A percentile compares a stretch with the other conserved stretches of the same genome.
Evolutionary conservation across 805 yeast species (phyloP).

Genomic region (Candida maesae): DNA sequence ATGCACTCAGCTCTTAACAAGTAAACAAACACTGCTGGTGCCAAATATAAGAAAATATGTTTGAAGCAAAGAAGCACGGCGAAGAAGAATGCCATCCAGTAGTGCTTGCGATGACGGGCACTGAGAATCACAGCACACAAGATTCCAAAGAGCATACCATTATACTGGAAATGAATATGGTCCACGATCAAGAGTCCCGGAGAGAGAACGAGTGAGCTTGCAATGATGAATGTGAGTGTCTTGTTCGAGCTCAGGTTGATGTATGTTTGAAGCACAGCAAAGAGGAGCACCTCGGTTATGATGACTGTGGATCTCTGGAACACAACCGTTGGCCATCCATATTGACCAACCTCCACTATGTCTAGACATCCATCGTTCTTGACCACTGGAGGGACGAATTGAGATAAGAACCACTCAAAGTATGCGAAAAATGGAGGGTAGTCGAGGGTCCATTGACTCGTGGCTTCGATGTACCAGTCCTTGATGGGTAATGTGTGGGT

Average conservation of each 20-base stretch:
- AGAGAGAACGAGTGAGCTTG: conserved; percentile 75
- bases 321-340: conserved; percentile 73
- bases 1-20: conserved; percentile 70
- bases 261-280: conserved; percentile 66
- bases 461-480: conserved; percentile 79
- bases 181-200: conserved; percentile 92
- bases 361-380: conserved; percentile 73
- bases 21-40: conserved; percentile 88
- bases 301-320: conserved; percentile 85
- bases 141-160: conserved; percentile 88
- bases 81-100: conserved; percentile 66
- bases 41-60: conserved; percentile 87
- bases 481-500: conserved; percentile 69
- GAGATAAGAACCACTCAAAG: conserved; percentile 80
- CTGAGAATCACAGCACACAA: conserved; percentile 68
- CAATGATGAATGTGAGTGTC: conserved; percentile 61
- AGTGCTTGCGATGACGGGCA: conserved; percentile 55
- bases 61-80: conserved; percentile 83
- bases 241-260: conserved; percentile 45
- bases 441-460: conserved; percentile 90
- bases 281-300: conserved; percentile 66
- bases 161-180: conserved; percentile 96
- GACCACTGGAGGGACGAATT: conserved; percentile 62
- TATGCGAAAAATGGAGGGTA: conserved; percentile 98
- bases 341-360: conserved; percentile 58